phyloP scores from a whole-genome alignment of 208 protist genomes.

The Wallacemonas sp. region DNA sequence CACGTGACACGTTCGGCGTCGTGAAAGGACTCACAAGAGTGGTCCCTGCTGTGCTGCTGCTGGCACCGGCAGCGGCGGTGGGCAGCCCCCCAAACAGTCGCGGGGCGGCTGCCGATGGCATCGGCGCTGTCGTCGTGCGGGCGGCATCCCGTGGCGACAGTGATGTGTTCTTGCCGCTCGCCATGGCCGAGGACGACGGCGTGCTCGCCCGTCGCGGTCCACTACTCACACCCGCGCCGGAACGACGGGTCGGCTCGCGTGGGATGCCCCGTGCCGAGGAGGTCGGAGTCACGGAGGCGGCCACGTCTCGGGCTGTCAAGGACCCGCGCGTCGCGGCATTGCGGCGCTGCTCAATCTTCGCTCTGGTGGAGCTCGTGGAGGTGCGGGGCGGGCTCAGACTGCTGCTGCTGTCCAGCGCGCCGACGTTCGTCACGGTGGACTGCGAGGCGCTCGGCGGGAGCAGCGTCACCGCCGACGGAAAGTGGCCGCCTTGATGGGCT shows the following conservation, averaged over 20 bases:
- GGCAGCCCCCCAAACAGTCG: too few species aligned
- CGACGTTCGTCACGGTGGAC: neutral
- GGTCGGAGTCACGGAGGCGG: neutral
- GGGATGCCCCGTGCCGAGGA: too few species aligned
- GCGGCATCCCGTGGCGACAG: too few species aligned
- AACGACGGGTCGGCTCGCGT: too few species aligned
- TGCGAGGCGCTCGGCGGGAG: neutral
- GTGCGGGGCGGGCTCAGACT: neutral
- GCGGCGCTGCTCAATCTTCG: constrained; percentile 14
- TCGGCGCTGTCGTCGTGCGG: too few species aligned
- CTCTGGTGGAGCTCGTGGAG: constrained; percentile 1
- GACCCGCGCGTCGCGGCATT: constrained; percentile 12
- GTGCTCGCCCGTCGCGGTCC: too few species aligned
- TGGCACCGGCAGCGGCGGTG: too few species aligned
- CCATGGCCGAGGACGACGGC: too few species aligned
- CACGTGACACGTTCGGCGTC: neutral
- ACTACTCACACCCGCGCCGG: too few species aligned
- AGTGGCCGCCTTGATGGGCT: neutral
- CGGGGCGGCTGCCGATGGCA: too few species aligned
- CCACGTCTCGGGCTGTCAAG: neutral
- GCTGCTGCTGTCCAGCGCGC: neutral
- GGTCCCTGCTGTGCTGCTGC: neutral
- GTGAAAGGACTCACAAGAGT: constrained; percentile 1
- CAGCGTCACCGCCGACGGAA: neutral
- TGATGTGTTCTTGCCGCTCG: too few species aligned